A percentile compares a stretch with the other conserved stretches of the same genome.
Evolutionary conservation across 768 basidiomycete genomes (phyloP).

Genomic region (Russula lepida): DNA sequence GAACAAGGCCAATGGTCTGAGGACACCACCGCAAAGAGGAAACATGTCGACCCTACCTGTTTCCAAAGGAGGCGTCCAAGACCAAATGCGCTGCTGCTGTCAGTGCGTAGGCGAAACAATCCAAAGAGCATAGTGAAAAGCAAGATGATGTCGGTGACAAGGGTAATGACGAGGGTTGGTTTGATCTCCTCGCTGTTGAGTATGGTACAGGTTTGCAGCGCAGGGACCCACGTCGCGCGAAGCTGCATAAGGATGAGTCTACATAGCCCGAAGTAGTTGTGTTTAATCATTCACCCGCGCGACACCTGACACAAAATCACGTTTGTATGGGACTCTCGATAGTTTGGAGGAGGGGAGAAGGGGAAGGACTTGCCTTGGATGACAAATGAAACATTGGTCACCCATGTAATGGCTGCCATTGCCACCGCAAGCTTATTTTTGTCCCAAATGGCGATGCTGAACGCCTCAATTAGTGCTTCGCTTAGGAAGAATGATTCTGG

Average conservation of each 20-base stretch:
- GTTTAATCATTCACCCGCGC: neutral
- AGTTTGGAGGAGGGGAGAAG: neutral
- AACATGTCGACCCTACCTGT: neutral
- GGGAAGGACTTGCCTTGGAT: neutral
- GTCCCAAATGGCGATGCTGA: neutral
- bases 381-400: neutral
- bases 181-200: neutral
- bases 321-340: neutral
- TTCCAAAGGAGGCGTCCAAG: neutral
- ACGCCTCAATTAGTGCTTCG: neutral
- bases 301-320: neutral
- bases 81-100: neutral
- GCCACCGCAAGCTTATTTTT: neutral
- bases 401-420: neutral
- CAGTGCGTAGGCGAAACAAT: neutral
- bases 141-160: neutral
- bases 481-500: neutral
- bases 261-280: neutral
- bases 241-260: neutral
- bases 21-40: neutral
- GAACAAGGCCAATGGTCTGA: neutral
- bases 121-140: neutral
- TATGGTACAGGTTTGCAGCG: neutral
- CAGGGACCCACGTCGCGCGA: neutral
- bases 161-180: neutral